Base-by-base conservation (phyloP, 805 yeast species). In the Candida suzukii region DNA sequence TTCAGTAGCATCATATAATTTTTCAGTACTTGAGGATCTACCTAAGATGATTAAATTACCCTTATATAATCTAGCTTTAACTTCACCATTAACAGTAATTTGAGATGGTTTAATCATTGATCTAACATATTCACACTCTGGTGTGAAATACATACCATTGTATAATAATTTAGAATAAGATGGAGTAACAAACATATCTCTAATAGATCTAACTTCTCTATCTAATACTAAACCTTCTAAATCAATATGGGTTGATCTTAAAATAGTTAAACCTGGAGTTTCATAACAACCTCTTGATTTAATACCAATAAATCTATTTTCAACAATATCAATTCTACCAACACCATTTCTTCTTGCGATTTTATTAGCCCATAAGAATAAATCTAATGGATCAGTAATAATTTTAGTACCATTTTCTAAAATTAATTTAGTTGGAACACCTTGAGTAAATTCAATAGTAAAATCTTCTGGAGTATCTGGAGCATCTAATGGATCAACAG, bases 221-320 rank as follows among this genome's bases (percentile, higher is more conserved):
- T 93, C 99, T 58, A 93, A 71, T 33, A 95, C 91, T 57, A 93
- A 80, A 57, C 99, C 99, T 73, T 93, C 99, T 56, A 93, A 73
- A 66, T 93, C 99, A 63, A 93, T 79, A 68, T 93, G 99, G 37
- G 98, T 86, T 42, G 78, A 67, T 78, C 99, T 88, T 68, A 93
- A 81, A 47, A 93, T 64, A 47, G 99, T 91, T 58, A 93, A 79
- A 66, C 98, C 99, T 53, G 99, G 99, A 49, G 98, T 95, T 72
- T 93, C 99, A 73, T 93, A 93, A 75, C 99, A 93, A 45, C 99
- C 99, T 76, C 99, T 88, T 49, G 98, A 90, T 70, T 93, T 93
- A 67, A 93, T 84, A 66, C 98, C 98, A 60, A 93, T 93, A 68
- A 93, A 93, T 75, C 99, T 88, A 77, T 93, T 88, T 73, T 93